A percentile compares a stretch with the other conserved stretches of the same genome.
Conservation (phyloP, 805 yeast genomes). For the Kazachstania martiniae region DNA sequence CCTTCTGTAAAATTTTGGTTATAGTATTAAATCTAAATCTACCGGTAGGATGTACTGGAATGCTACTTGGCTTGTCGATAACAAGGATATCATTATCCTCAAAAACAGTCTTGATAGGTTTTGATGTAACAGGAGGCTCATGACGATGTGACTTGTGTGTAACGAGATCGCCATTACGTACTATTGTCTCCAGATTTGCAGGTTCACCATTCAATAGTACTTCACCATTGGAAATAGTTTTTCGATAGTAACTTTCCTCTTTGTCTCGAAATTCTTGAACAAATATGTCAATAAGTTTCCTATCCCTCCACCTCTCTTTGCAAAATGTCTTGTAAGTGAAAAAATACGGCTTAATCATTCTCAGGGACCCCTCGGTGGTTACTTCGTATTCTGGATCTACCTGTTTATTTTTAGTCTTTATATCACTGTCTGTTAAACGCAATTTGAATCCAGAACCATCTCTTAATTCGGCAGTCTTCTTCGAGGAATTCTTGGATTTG, state of each 20-base stretch:
- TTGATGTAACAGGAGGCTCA: conserved; percentile 69
- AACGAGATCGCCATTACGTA: conserved; percentile 75
- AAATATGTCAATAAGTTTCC: conserved; percentile 73
- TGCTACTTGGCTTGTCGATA: conserved; percentile 87
- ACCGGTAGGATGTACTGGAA: conserved; percentile 96
- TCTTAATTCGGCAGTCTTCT: conserved; percentile 5
- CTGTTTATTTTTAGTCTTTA: conserved; percentile 39
- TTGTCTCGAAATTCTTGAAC: conserved; percentile 76
- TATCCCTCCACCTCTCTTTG: conserved; percentile 82
- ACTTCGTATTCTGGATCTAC: conserved; percentile 51
- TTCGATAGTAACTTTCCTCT: conserved; percentile 52
- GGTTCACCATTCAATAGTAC: conserved; percentile 61
- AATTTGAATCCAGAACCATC: conserved; percentile 23
- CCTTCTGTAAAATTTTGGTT: conserved; percentile 66
- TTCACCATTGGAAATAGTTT: conserved; percentile 47
- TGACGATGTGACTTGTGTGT: conserved; percentile 76
- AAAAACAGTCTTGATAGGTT: conserved; percentile 51
- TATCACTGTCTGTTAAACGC: conserved; percentile 16
- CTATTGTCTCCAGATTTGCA: conserved; percentile 53
- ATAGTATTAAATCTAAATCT: conserved; percentile 64
- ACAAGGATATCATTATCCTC: conserved; percentile 71
- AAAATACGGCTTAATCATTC: conserved; percentile 76
- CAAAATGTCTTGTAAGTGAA: conserved; percentile 88
- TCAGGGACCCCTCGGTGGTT: conserved; percentile 44
- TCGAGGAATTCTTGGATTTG: conserved; percentile 2